Conservation (phyloP, 1,284 basidiomycete species). For the Cutaneotrichosporon cutaneum region DNA sequence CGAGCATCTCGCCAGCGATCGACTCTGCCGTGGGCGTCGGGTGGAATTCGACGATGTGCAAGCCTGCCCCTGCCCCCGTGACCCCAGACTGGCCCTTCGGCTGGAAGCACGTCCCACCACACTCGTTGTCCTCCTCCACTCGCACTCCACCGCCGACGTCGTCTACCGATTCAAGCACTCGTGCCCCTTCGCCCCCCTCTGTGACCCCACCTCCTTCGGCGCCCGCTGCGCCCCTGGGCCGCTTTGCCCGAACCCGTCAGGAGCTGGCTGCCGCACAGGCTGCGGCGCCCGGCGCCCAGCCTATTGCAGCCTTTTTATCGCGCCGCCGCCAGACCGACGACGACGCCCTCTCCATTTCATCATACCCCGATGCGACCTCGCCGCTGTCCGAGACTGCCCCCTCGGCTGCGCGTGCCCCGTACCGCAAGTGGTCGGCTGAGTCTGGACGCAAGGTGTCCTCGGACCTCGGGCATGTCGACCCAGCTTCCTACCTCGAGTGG, state of each 20-base stretch:
- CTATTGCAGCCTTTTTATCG: constrained; percentile 26
- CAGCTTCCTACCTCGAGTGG: constrained; percentile 22
- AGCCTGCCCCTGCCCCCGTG: neutral
- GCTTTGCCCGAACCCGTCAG: constrained; percentile 40
- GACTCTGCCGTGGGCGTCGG: constrained; percentile 24
- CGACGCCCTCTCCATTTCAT: constrained; percentile 16
- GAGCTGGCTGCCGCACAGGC: constrained; percentile 26
- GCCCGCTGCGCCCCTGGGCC: constrained; percentile 23
- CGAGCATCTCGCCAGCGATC: constrained; percentile 20
- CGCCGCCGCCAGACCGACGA: constrained; percentile 28
- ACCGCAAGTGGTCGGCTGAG: constrained; percentile 20
- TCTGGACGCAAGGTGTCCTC: constrained; percentile 23
- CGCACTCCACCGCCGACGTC: constrained; percentile 14
- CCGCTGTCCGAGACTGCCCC: constrained; percentile 15
- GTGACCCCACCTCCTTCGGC: constrained; percentile 12
- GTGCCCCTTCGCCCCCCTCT: constrained; percentile 15
- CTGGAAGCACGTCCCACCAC: constrained; percentile 4
- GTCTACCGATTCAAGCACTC: constrained; percentile 16
- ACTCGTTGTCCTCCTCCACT: neutral
- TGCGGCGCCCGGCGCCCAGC: constrained; percentile 16
- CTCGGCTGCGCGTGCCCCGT: neutral
- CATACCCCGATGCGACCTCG: constrained; percentile 22
- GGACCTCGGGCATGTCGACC: constrained; percentile 23
- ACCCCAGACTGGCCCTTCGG: constrained; percentile 15
- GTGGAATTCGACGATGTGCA: constrained; percentile 17